These are phyloP conservation scores for Spinacia oleracea DNA, from an alignment of 179 eudicot species.

Conservation along the genomic window DNA sequence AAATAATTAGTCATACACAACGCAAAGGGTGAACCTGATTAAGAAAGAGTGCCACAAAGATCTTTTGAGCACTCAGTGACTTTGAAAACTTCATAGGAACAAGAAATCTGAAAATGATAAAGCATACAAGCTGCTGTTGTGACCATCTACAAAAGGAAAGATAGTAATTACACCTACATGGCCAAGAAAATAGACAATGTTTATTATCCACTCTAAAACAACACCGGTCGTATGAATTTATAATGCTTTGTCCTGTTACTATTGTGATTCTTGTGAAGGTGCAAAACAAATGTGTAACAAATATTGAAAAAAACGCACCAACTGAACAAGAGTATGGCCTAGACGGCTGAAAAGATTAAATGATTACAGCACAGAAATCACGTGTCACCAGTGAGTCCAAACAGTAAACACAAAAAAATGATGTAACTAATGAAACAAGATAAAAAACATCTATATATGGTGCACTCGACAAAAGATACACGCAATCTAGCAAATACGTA, in stretches of 20 bases:
- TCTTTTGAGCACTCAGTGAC: background rate
- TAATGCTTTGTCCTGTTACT: background rate
- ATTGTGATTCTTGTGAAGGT: background rate
- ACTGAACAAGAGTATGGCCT: background rate
- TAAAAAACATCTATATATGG: too few species aligned
- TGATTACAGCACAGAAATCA: background rate
- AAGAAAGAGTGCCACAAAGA: background rate
- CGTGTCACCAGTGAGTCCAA: background rate
- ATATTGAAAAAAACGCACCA: background rate
- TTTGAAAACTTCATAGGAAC: background rate
- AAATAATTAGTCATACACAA: background rate
- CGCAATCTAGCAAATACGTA: too few species aligned
- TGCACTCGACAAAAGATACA: too few species aligned
- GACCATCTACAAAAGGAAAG: background rate
- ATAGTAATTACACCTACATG: background rate
- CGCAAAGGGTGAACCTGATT: background rate
- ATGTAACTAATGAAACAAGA: background rate
- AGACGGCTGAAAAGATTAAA: background rate
- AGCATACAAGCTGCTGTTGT: background rate
- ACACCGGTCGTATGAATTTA: background rate
- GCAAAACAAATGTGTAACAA: background rate
- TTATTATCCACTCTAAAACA: background rate
- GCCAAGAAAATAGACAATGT: background rate
- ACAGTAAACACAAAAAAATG: background rate
- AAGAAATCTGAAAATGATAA: background rate